Evolutionary conservation across 139 green algal species (phyloP), one percentile per base, ranked within the genome.

Genomic region (Coccomyxa sp.): DNA sequence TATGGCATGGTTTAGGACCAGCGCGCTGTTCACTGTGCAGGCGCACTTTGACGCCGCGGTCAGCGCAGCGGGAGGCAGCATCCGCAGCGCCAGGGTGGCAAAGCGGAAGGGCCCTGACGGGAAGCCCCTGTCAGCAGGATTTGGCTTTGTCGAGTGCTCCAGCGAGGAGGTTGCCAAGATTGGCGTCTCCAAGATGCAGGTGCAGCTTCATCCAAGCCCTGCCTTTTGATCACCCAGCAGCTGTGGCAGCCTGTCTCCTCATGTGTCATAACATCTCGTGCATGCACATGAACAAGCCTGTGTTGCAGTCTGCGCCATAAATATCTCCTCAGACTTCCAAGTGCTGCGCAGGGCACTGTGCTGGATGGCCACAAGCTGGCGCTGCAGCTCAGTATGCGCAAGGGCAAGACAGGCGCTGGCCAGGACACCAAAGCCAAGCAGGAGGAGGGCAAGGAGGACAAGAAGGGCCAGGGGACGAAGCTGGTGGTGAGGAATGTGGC

Each of bases 401-500:
- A 77, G 41, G 40, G 18, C 72, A 31, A 14, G 55, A 75, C 70
- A 16, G 72, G 76, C 14, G 39, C 58, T 7, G 68, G 74, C 18
- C 68, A 44, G 37, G 74, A 33, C 31, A 79, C 77, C 55, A 54
- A 38, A 8, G 70, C 81, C 8, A 58, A 58, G 37, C 83, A 41
- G 73, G 39, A 31, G 34, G 75, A 35, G 39, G 58, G 16, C 1
- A 69, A 16, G 31, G 74, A 79, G 55, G 39, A 55, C 16, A 40
- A 78, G 33, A 76, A 81, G 55, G 71, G 54, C 8, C 68, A 70
- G 44, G 79, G 55, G 35, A 84, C 79, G 34, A 82, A 82, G 39
- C 85, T 99, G 34, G 89, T 99, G 8, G 90, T 99, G n/a, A 92
- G 95, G 54, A 99, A 99, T 85, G 86, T 99, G 73, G 94, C 96